A percentile compares a stretch with the other conserved stretches of the same genome.
Evolutionary conservation across 169 alveolate genomes (phyloP).

Genomic region (Plasmodium coatneyi): DNA sequence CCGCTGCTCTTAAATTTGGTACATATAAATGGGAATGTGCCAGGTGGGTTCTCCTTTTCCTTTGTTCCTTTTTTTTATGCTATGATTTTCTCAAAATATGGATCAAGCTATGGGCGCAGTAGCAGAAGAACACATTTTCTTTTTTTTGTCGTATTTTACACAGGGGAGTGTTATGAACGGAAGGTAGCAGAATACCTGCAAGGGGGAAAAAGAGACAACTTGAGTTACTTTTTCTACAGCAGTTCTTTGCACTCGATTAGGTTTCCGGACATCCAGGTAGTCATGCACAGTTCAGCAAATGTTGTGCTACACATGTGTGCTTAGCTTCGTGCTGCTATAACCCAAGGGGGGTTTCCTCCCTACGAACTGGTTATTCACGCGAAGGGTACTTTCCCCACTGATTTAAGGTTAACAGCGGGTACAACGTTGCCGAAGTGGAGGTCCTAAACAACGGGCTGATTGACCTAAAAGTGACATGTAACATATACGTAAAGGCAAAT

Average conservation of each 20-base stretch:
- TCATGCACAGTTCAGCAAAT: neutral
- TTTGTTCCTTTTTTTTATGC: neutral
- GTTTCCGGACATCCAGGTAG: conserved; percentile 63
- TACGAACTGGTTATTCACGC: neutral
- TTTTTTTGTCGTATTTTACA: neutral
- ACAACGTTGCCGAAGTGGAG: conserved; percentile 38
- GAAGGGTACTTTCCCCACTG: neutral
- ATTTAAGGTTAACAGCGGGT: conserved; percentile 55
- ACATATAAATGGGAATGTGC: conserved; percentile 6
- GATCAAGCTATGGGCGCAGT: neutral
- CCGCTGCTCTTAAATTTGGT: conserved; percentile 65
- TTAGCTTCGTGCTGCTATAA: neutral
- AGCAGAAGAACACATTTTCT: neutral
- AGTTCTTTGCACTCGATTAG: conserved; percentile 26
- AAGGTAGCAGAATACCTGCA: conserved; percentile 21
- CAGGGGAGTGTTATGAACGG: conserved; percentile 20
- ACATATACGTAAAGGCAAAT: conserved; percentile 27
- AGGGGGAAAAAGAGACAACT: conserved; percentile 21
- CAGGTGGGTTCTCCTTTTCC: conserved; percentile 9
- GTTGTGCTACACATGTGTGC: neutral
- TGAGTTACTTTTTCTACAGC: conserved; percentile 36
- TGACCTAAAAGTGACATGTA: conserved; percentile 33
- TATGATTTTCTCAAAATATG: neutral
- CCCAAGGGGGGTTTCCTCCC: neutral
- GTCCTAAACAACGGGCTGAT: conserved; percentile 55